These are phyloP conservation scores for Straminergon stramineum DNA, from an alignment of 225 moss, liverwort and hornwort genomes.

Conservation along the genomic window DNA sequence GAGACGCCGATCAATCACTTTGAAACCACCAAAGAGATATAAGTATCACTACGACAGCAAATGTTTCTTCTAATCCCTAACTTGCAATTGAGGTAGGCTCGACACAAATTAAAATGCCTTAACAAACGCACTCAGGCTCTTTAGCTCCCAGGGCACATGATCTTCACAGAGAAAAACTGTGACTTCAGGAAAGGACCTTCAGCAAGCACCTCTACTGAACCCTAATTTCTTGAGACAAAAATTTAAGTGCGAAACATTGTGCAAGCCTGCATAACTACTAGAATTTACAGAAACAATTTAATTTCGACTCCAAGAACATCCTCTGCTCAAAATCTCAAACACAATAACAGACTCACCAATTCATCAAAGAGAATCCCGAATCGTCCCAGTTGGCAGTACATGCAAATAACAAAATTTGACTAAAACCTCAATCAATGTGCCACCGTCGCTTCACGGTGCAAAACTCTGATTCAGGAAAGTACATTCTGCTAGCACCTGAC, in stretches of 20 bases:
- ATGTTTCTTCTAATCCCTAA: neutral
- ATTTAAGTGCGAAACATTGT: neutral
- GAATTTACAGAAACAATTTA: neutral
- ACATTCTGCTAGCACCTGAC: neutral
- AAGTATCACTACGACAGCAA: neutral
- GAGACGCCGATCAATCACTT: neutral
- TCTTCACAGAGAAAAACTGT: neutral
- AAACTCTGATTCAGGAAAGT: neutral
- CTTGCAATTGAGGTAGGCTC: neutral
- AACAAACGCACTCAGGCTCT: neutral
- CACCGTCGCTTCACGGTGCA: too few relatives aligned
- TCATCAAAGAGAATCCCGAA: neutral
- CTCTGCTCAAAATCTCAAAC: neutral
- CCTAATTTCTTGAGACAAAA: slow-evolving; percentile 12
- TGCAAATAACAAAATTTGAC: neutral
- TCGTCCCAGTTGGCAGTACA: neutral
- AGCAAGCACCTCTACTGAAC: neutral
- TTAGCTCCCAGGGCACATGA: neutral
- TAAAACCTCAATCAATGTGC: neutral
- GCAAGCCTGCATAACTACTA: neutral
- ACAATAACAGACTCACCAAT: neutral
- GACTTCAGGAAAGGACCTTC: neutral
- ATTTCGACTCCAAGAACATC: neutral
- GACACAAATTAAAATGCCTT: neutral
- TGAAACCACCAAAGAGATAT: neutral